Evolutionary conservation across 2,329 filamentous ascomycete species (phyloP).

Genomic region (Pseudogymnoascus sp.): DNA sequence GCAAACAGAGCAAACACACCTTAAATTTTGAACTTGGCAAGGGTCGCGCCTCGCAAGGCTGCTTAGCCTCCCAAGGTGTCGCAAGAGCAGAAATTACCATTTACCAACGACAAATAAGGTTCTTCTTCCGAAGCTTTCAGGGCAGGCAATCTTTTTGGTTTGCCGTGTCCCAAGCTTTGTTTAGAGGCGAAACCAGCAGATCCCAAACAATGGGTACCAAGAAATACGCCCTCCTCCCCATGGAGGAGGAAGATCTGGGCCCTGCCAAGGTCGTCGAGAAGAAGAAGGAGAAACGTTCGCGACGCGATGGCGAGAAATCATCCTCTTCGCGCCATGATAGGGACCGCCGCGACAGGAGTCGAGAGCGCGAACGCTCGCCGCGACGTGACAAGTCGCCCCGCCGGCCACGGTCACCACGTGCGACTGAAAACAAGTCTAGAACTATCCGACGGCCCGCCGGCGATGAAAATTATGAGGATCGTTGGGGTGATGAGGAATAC

Average conservation of each 20-base stretch:
- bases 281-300: conserved; percentile 32
- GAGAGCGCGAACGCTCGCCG: conserved; percentile 27
- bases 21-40: conserved; percentile 8
- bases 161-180: not conserved
- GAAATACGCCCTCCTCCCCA: conserved; percentile 58
- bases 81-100: not conserved
- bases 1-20: conserved; percentile 12
- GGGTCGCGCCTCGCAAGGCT: conserved; percentile 5
- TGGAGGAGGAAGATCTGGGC: conserved; percentile 56
- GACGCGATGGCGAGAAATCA: conserved; percentile 26
- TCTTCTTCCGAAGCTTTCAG: not conserved
- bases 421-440: conserved; percentile 35
- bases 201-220: conserved; percentile 41
- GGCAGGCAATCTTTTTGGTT: not conserved
- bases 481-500: conserved; percentile 73
- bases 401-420: conserved; percentile 29
- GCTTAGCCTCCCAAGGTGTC: conserved; percentile 5
- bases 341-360: conserved; percentile 31
- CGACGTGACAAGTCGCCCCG: conserved; percentile 31
- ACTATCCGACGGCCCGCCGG: conserved; percentile 42
- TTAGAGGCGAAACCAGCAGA: not conserved
- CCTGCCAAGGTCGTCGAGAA: conserved; percentile 44
- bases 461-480: conserved; percentile 61
- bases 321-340: conserved; percentile 31
- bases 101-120: not conserved